Conservation (phyloP, 2,329 filamentous ascomycete genomes). For the Dothiorella sarmentorum region DNA sequence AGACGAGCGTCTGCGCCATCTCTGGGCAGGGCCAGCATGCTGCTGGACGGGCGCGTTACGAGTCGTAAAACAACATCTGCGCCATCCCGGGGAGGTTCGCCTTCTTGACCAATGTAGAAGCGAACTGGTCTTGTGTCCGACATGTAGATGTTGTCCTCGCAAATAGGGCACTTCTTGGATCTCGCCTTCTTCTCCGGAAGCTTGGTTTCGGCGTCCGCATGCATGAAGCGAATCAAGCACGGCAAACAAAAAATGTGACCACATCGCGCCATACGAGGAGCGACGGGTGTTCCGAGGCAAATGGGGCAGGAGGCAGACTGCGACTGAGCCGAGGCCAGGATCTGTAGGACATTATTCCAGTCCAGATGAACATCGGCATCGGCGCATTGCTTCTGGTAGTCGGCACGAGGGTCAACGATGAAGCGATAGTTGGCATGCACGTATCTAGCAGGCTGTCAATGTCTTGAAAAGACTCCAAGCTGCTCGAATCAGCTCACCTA, state of each 20-base stretch:
- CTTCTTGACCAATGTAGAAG: slow-evolving; percentile 88
- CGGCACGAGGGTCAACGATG: slow-evolving; percentile 77
- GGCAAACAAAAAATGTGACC: slow-evolving; percentile 96
- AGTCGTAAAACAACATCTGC: slow-evolving; percentile 86
- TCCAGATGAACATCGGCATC: slow-evolving; percentile 88
- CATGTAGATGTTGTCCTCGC: slow-evolving; percentile 90
- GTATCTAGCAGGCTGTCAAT: slow-evolving; percentile 51
- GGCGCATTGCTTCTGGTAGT: slow-evolving; percentile 74
- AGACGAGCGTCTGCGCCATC: slow-evolving; percentile 71
- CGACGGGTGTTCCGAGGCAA: slow-evolving; percentile 86
- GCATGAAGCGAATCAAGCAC: slow-evolving; percentile 94
- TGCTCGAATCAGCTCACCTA: slow-evolving; percentile 52
- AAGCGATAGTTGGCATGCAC: slow-evolving; percentile 98
- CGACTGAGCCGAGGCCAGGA: slow-evolving; percentile 84
- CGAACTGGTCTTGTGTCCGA: slow-evolving; percentile 84
- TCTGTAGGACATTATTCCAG: slow-evolving; percentile 86
- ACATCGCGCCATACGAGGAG: slow-evolving; percentile 93
- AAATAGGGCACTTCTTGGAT: slow-evolving; percentile 96
- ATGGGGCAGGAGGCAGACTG: slow-evolving; percentile 90
- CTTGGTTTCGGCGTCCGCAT: slow-evolving; percentile 67
- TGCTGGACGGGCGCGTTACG: slow-evolving; percentile 74
- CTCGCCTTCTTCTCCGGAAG: slow-evolving; percentile 64
- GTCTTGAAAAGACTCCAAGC: not conserved
- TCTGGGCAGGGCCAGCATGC: slow-evolving; percentile 80
- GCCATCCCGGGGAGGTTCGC: slow-evolving; percentile 72